Conservation (phyloP, 192 early-diverging fungal genomes). For the Backusella luteola region DNA sequence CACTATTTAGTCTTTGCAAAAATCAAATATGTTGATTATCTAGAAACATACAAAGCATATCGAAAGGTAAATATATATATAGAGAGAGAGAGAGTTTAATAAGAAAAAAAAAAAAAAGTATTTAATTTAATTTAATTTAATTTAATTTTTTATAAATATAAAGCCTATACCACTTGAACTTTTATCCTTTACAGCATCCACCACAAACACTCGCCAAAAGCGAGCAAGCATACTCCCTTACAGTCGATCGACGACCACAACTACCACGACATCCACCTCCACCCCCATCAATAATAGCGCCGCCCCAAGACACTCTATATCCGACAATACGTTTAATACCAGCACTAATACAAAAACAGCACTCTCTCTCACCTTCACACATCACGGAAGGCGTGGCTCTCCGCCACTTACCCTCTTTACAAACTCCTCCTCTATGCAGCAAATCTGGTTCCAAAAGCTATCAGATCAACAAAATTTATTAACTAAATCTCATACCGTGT, state of each 20-base stretch:
- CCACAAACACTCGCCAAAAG: conserved; percentile 20
- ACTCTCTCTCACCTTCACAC: conserved; percentile 71
- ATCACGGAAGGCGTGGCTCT: conserved; percentile 67
- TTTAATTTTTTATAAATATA: not conserved
- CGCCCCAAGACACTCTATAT: not conserved
- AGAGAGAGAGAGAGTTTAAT: not conserved
- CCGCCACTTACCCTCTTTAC: conserved; percentile 68
- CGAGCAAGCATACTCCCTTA: conserved; percentile 31
- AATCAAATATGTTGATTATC: conserved; percentile 57
- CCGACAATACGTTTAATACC: not conserved
- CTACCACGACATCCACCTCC: not conserved
- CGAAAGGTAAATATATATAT: conserved; percentile 37
- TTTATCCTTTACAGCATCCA: conserved; percentile 44
- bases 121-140: too few species aligned
- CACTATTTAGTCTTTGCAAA: conserved; percentile 82
- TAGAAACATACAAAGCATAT: conserved; percentile 63
- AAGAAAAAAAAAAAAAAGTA: too few species aligned
- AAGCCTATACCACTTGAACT: conserved; percentile 84
- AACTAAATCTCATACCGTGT: conserved; percentile 34
- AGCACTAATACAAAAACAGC: conserved; percentile 8
- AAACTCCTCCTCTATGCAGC: conserved; percentile 63
- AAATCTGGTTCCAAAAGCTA: conserved; percentile 85
- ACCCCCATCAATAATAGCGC: not conserved
- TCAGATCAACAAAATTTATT: conserved; percentile 54
- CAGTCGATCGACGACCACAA: conserved; percentile 14